Evolutionary conservation across 2,329 filamentous ascomycete species (phyloP), one percentile per base, ranked within the genome.

Genomic region (Fusarium compactum): DNA sequence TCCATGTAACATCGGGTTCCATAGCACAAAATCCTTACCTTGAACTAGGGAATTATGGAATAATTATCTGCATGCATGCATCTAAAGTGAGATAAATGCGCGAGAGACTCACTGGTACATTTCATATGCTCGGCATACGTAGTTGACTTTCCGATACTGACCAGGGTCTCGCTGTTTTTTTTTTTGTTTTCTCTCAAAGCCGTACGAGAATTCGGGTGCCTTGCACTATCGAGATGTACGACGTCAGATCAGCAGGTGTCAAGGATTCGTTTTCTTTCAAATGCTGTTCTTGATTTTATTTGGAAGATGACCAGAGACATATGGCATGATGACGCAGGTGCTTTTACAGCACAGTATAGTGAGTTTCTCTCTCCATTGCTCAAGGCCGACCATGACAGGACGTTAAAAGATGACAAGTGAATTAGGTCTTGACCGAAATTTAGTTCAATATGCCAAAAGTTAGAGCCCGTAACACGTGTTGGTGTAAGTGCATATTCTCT

Each of bases 61-160:
- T 24, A 45, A 51, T 47, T 34, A 27, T 32, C 11, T 52, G 48
- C 48, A 40, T 50, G 29, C 29, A 50, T 56, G 62, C 38, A 45
- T 56, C 45, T 27, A 57, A 55, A 61, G 25, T 52, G 52, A 65
- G 64, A 71, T 64, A 71, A 46, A 38, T 44, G 32, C 43, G 57
- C 34, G 50, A 43, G 45, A 57, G 50, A 64, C 67, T 70, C 50
- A 64, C 58, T 40, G 32, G 27, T 50, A 29, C 44, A 65, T 44
- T 45, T 67, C 30, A 38, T 41, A 51, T 50, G 34, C 68, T 71
- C 54, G 67, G 68, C 68, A 62, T 71, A 68, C 68, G 68, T 71
- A 57, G 60, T 61, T 68, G 64, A 65, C 46, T 52, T 38, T 51
- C n/a, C 22, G 27, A 40, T 24, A 55, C 24, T 5, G 64, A 46